Evolutionary conservation across 345 rosid species (phyloP), one percentile per base, ranked within the genome.

Genomic region (Brassica juncea): DNA sequence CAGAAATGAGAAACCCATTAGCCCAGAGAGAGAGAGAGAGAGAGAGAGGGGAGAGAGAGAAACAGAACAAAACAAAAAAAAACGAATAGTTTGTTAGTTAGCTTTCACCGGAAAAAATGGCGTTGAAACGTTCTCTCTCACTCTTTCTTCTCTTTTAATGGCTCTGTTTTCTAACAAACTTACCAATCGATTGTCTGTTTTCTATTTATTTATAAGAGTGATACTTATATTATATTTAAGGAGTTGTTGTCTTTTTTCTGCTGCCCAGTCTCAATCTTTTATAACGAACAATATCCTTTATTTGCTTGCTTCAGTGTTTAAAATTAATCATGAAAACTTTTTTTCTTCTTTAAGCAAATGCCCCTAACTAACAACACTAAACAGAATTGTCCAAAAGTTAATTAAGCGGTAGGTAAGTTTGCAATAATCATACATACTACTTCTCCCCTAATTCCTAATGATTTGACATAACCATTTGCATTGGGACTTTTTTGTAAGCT

Each of bases 71-170:
- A 44, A 42, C 49, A 42, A 12, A n/a, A n/a, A 11, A 30, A 64
- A 64, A 35, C 47, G 11, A 69, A 71, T 64, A 73, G 77, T 76
- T 67, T 60, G 57, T 49, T 49, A n/a, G 77, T 85, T 67, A 61
- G 81, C 77, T 67, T 54, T 79, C 80, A 86, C 92, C 88, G 84
- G 84, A 82, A 85, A 85, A 85, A 58, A 63, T 87, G 92, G 92
- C 77, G 88, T 86, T 87, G 97, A 92, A 90, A 84, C 86, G 89
- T 88, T 88, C 19, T 49, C 57, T n/a, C 19, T n/a, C 57, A 14
- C 19, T 12, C 4, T 69, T 63, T 66, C 58, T 72, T 14, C n/a
- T 37, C 37, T 59, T 32, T 68, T 59, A 64, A 76, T 81, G 77
- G 80, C 75, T 71, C 61, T 69, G 8, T 6, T 16, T n/a, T 5